Evolutionary conservation across 768 basidiomycete genomes (phyloP).

Genomic region (Russula lepida): DNA sequence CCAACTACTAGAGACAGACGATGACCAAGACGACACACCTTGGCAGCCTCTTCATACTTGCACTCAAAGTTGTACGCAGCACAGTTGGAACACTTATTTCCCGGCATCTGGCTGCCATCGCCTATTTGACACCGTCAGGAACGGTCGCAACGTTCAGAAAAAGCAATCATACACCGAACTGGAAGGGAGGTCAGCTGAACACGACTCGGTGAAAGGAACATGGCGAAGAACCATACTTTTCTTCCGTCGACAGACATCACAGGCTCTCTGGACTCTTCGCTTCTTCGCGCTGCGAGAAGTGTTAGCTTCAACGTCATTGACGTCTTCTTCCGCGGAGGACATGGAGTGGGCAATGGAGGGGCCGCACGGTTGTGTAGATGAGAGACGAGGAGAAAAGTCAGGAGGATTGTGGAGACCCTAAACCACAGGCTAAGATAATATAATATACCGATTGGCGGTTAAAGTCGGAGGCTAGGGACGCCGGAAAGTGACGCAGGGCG

Average conservation of each 20-base stretch:
- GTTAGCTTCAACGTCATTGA: conserved; percentile 37
- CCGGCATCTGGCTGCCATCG: conserved; percentile 61
- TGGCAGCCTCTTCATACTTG: conserved; percentile 60
- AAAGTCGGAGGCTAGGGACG: neutral
- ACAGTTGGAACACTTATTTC: conserved; percentile 58
- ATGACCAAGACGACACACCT: conserved; percentile 33
- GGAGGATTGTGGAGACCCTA: conserved; percentile 3
- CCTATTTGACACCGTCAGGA: conserved; percentile 30
- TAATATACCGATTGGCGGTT: neutral
- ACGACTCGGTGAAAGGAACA: neutral
- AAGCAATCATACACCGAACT: conserved; percentile 54
- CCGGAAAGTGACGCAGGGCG: conserved; percentile 8
- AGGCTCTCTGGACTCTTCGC: conserved; percentile 66
- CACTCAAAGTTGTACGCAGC: conserved; percentile 50
- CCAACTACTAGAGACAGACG: neutral
- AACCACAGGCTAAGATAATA: neutral
- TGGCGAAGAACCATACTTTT: conserved; percentile 49
- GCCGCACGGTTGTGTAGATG: neutral
- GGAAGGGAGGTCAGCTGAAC: conserved; percentile 7
- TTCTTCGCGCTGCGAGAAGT: conserved; percentile 45
- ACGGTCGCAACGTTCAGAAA: neutral
- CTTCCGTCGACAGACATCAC: conserved; percentile 76
- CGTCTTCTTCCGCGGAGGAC: conserved; percentile 64
- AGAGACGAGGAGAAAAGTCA: neutral
- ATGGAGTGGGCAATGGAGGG: conserved; percentile 25